Evolutionary conservation across 192 early-diverging fungal genomes (phyloP).

Genomic region (Coemansia sp.): DNA sequence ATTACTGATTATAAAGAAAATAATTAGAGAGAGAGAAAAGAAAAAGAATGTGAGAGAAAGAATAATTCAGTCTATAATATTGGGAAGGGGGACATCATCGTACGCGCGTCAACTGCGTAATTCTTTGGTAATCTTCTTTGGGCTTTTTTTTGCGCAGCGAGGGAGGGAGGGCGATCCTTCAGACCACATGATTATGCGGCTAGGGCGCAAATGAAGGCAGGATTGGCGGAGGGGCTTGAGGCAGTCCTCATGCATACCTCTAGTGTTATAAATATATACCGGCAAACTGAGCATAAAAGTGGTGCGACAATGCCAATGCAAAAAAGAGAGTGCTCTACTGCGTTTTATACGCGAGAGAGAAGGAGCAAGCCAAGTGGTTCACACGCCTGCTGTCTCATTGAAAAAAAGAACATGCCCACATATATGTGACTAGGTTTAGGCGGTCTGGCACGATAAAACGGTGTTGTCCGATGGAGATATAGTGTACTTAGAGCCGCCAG

Average conservation of each 20-base stretch:
- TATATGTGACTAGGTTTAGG: neutral
- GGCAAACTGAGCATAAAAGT: neutral
- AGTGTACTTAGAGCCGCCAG: neutral
- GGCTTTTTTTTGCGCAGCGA: neutral
- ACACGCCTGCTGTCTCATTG: neutral
- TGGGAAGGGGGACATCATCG: neutral
- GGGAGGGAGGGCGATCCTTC: conserved; percentile 1
- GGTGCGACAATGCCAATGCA: neutral
- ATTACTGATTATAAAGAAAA: conserved; percentile 1
- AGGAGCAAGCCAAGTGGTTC: neutral
- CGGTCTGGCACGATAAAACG: neutral
- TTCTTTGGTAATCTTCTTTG: neutral
- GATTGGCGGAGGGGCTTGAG: neutral
- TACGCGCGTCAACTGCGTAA: conserved; percentile 4
- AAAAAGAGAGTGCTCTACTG: neutral
- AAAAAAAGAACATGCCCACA: neutral
- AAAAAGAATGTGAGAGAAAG: neutral
- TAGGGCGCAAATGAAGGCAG: neutral
- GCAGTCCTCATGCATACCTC: neutral
- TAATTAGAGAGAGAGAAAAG: neutral
- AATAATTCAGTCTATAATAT: neutral
- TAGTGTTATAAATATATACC: neutral
- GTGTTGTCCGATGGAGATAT: neutral
- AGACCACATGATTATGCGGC: conserved; percentile 2
- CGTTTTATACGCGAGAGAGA: neutral